Base-by-base conservation (phyloP, 108 stramenopile species). In the Licmophora abbreviata region DNA sequence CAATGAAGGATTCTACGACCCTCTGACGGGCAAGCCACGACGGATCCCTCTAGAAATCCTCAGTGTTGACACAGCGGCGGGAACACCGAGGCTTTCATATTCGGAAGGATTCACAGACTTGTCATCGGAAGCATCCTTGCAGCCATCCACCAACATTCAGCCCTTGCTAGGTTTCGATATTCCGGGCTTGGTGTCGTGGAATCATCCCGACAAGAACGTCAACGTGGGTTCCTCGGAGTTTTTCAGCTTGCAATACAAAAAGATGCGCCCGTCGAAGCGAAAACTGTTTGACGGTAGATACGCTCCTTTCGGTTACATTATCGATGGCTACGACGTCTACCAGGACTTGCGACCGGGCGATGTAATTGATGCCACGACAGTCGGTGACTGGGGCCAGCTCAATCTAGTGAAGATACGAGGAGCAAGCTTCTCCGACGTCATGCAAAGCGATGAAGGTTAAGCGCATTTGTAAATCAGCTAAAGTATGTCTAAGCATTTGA, bases 1-100 rank as follows among this genome's bases (percentile, higher is more conserved):
- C 46, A 69, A 86, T 37, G 88, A 91, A 69, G 88, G 88, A 0
- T 88, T 88, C 51, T 88, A 88, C 46, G 80, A 81, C 56, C 87
- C 87, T 24, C 68, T 88, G 30, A 88, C 87, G 17, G 88, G 73
- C 6, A 85, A 84, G 54, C 74, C 79, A 17, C 64, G 88, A 17
- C 66, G 80, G 22, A 82, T 91, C 9, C 88, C 88, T 11, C 58
- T 91, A 52, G 88, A 91, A 58, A 48, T 91, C 30, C 74, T 91
- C 25, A 72, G 77, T n/a, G 54, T 76, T 47, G 88, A 85, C 51
- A 47, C 57, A 29, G 32, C 18, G 32, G 48, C 68, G 0, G 75
- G 77, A 9, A 49, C 66, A 45, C 67, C 65, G 32, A 77, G 77
- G 54, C 58, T 70, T 20, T 65, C 73, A 1, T 71, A 71, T 44